phyloP scores from a whole-genome alignment of 2,329 filamentous ascomycete genomes.

The Kalaharituber pfeilii region DNA sequence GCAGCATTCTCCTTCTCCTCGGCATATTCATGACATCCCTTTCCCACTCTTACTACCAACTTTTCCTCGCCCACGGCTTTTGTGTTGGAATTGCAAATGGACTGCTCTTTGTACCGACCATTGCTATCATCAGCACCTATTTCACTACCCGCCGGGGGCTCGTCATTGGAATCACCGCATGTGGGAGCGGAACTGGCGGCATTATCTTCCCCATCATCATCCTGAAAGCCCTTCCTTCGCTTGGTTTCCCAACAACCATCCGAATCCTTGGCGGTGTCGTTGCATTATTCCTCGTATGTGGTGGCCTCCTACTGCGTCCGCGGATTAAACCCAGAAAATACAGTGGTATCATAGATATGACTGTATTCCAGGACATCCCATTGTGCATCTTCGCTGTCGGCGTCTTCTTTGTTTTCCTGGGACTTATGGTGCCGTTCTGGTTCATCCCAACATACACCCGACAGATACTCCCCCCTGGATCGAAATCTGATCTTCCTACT shows the following conservation, averaged over 20 bases:
- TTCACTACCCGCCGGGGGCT: conserved; percentile 28
- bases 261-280: conserved; percentile 33
- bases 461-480: conserved; percentile 27
- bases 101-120: conserved; percentile 28
- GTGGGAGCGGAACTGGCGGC: conserved; percentile 29
- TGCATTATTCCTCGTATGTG: conserved; percentile 25
- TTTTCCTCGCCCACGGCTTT: conserved; percentile 33
- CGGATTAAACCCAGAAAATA: conserved; percentile 34
- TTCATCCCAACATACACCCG: conserved; percentile 30
- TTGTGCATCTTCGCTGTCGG: conserved; percentile 36
- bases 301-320: conserved; percentile 30
- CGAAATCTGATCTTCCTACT: conserved; percentile 34
- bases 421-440: conserved; percentile 42
- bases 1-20: conserved; percentile 25
- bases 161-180: conserved; percentile 27
- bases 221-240: conserved; percentile 27
- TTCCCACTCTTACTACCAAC: conserved; percentile 31
- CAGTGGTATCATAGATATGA: conserved; percentile 39
- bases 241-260: conserved; percentile 34
- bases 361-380: conserved; percentile 39
- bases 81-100: conserved; percentile 30
- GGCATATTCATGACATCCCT: conserved; percentile 34
- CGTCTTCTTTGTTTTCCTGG: conserved; percentile 32
- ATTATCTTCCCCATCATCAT: conserved; percentile 33
- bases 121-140: conserved; percentile 30